phyloP scores from a whole-genome alignment of 148 eudicot species.

The Limonium bicolor region DNA sequence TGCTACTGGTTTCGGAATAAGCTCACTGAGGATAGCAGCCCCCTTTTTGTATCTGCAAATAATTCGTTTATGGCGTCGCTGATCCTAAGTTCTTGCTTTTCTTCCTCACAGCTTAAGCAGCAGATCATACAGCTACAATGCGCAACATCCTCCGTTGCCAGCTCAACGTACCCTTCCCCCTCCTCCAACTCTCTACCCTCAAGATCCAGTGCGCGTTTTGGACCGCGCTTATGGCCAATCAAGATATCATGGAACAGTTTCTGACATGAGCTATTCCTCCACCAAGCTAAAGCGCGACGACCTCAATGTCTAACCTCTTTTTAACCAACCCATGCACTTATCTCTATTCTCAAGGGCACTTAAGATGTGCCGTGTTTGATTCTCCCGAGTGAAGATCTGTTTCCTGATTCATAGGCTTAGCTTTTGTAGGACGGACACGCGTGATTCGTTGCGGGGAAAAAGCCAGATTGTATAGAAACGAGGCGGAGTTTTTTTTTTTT shows the following conservation, averaged over 20 bases:
- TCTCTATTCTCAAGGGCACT: too few relatives aligned
- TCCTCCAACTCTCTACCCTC: conserved; percentile 87
- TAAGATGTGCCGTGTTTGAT: too few relatives aligned
- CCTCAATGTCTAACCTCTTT: conserved; percentile 48
- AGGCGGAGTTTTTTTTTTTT: too few relatives aligned
- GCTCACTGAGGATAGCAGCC: neutral
- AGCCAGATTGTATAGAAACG: too few relatives aligned
- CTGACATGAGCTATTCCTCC: conserved; percentile 41
- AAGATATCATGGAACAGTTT: conserved; percentile 31
- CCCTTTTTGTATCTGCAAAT: neutral
- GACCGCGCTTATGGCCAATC: conserved; percentile 45
- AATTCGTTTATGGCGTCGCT: neutral
- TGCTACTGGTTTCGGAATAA: neutral
- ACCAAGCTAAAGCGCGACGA: conserved; percentile 76
- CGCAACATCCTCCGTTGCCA: conserved; percentile 65
- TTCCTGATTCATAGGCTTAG: too few relatives aligned
- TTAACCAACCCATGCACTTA: too few relatives aligned
- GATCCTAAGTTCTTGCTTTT: neutral
- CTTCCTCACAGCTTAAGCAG: conserved; percentile 31
- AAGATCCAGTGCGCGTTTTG: conserved; percentile 71
- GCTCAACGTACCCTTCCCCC: conserved; percentile 84
- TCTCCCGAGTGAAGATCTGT: too few relatives aligned
- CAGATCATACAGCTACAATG: conserved; percentile 62
- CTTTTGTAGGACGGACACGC: too few relatives aligned
- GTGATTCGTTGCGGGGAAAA: too few relatives aligned